Evolutionary conservation across 1,284 basidiomycete genomes (phyloP).

Genomic region (Malassezia equina): DNA sequence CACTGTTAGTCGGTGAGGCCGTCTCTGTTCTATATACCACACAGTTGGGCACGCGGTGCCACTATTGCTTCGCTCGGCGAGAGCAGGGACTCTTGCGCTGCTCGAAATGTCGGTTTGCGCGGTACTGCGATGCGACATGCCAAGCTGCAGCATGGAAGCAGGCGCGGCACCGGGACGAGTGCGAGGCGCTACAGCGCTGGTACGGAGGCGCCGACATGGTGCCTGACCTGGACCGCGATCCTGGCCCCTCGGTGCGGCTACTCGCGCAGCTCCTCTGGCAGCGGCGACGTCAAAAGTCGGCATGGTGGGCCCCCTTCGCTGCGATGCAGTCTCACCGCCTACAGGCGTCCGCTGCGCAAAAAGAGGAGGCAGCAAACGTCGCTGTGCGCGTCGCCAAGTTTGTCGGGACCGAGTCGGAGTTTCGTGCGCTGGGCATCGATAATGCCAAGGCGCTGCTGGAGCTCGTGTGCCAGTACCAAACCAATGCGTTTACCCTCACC

Average conservation of each 20-base stretch:
- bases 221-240: neutral
- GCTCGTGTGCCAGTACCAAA: constrained; percentile 62
- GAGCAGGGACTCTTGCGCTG: constrained; percentile 2
- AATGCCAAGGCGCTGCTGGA: constrained; percentile 60
- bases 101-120: constrained; percentile 13
- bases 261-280: constrained; percentile 17
- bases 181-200: constrained; percentile 12
- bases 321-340: constrained; percentile 9
- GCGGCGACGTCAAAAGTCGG: neutral
- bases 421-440: constrained; percentile 57
- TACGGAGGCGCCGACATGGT: neutral
- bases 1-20: neutral
- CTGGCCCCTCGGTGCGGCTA: constrained; percentile 9
- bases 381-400: constrained; percentile 58
- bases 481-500: constrained; percentile 77
- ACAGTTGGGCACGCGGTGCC: constrained; percentile 5
- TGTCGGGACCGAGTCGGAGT: constrained; percentile 40
- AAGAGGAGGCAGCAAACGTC: constrained; percentile 38
- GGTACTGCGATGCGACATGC: constrained; percentile 15
- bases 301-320: neutral
- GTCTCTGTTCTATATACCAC: constrained; percentile 7
- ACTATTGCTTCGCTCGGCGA: constrained; percentile 6
- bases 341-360: neutral
- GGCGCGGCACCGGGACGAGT: constrained; percentile 14
- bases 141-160: constrained; percentile 9